Conservation (phyloP, 1,284 basidiomycete species). For the Boletellus dicymbophilus region DNA sequence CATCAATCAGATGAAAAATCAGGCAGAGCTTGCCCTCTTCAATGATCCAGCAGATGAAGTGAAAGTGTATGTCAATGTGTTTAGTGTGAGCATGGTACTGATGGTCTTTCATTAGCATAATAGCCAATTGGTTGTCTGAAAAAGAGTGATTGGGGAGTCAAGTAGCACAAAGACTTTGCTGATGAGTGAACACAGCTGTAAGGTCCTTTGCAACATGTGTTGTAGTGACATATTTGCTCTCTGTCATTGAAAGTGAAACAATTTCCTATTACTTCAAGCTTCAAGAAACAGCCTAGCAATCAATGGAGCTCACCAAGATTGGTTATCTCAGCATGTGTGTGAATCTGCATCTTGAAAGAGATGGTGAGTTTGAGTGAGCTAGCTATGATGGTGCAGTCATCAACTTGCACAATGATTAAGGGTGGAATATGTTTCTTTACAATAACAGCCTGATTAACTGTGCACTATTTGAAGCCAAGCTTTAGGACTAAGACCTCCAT, state of each 20-base stretch:
- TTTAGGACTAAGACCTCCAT: too few relatives aligned
- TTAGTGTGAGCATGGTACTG: slow-evolving; percentile 8
- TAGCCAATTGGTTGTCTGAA: neutral
- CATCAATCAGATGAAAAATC: neutral
- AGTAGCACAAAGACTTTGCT: neutral
- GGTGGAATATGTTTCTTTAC: too few relatives aligned
- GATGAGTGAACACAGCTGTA: neutral
- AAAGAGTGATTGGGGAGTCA: neutral
- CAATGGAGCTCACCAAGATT: too few relatives aligned
- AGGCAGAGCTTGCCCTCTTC: neutral
- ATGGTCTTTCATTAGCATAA: neutral
- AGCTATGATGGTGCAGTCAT: too few relatives aligned
- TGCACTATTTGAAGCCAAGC: too few relatives aligned
- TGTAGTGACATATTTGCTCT: neutral
- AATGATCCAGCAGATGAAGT: slow-evolving; percentile 24
- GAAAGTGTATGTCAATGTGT: slow-evolving; percentile 31
- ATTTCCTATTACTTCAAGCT: neutral
- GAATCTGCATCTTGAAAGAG: too few relatives aligned
- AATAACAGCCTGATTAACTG: too few relatives aligned
- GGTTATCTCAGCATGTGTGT: too few relatives aligned
- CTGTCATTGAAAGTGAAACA: neutral
- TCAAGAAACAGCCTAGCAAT: neutral
- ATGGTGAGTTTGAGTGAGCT: too few relatives aligned
- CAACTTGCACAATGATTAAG: too few relatives aligned
- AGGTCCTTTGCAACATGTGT: neutral